Percentiles rank a stretch among this genome's conserved stretches.
phyloP scores from a whole-genome alignment of 2,329 filamentous ascomycete species.

The Thielaviopsis musarum region DNA sequence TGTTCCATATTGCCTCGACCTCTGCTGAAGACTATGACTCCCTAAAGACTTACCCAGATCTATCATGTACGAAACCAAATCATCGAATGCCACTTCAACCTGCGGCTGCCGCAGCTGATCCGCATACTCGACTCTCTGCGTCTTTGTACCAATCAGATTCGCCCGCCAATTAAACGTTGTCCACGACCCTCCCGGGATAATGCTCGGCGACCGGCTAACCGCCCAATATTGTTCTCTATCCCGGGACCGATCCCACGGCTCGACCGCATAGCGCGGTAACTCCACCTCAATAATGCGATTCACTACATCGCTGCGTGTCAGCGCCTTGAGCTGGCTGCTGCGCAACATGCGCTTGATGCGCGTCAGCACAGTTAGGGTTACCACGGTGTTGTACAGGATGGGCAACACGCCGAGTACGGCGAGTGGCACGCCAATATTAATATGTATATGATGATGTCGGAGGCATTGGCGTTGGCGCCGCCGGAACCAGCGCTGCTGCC shows the following conservation, averaged over 20 bases:
- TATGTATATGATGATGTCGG: constrained; percentile 38
- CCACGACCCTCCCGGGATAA: constrained; percentile 44
- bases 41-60: constrained; percentile 28
- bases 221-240: constrained; percentile 41
- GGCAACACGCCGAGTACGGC: constrained; percentile 43
- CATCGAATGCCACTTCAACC: constrained; percentile 37
- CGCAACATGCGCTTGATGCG: constrained; percentile 42
- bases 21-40: too few relatives aligned
- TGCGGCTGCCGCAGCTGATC: constrained; percentile 37
- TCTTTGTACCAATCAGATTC: constrained; percentile 43
- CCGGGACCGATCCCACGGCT: constrained; percentile 38
- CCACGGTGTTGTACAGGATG: constrained; percentile 48
- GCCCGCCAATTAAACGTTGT: constrained; percentile 49
- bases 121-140: constrained; percentile 46
- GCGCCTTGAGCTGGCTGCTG: constrained; percentile 37
- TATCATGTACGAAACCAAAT: constrained; percentile 43
- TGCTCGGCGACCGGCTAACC: constrained; percentile 31
- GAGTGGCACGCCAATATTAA: constrained; percentile 40
- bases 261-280: constrained; percentile 46
- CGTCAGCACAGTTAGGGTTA: constrained; percentile 41
- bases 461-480: constrained; percentile 7
- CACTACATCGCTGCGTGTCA: constrained; percentile 46
- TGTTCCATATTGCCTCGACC: too few relatives aligned
- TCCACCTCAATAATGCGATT: constrained; percentile 51
- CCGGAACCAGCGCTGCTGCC: background rate